Evolutionary conservation across 2,329 filamentous ascomycete genomes (phyloP).

Genomic region (Coniochaeta sp.): DNA sequence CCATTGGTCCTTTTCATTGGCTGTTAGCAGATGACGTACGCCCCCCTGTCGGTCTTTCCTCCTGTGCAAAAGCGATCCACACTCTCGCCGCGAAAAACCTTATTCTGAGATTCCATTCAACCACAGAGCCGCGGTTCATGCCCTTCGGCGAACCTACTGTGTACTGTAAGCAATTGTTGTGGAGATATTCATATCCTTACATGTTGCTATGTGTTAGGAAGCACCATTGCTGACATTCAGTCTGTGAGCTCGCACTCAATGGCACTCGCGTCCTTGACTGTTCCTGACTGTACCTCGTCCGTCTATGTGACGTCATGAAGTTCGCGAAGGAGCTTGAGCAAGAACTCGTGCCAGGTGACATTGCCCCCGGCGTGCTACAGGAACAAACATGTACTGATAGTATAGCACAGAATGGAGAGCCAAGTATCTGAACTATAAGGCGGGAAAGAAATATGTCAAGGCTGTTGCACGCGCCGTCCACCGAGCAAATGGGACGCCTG

Average conservation of each 20-base stretch:
- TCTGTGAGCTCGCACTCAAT: background rate
- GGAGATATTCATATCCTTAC: background rate
- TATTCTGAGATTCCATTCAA: background rate
- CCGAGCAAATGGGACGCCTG: slow-evolving; percentile 48
- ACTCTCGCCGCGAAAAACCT: background rate
- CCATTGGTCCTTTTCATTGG: background rate
- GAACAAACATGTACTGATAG: background rate
- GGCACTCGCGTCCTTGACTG: background rate
- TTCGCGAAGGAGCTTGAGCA: slow-evolving; percentile 75
- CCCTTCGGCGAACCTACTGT: background rate
- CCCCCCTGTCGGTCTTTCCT: background rate
- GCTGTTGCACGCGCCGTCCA: slow-evolving; percentile 66
- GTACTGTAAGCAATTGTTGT: background rate
- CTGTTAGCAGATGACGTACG: background rate
- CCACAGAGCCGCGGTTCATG: background rate
- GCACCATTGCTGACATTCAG: background rate
- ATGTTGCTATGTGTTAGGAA: background rate
- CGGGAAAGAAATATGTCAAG: slow-evolving; percentile 91
- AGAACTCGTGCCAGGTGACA: slow-evolving; percentile 71
- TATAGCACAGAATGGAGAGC: slow-evolving; percentile 66
- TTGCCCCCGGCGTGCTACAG: background rate
- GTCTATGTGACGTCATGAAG: slow-evolving; percentile 43
- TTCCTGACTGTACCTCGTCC: background rate
- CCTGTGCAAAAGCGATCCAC: background rate
- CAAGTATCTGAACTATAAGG: slow-evolving; percentile 94